Base-by-base conservation (phyloP, 495 filamentous ascomycete genomes). In the Penicillium egyptiacum region DNA sequence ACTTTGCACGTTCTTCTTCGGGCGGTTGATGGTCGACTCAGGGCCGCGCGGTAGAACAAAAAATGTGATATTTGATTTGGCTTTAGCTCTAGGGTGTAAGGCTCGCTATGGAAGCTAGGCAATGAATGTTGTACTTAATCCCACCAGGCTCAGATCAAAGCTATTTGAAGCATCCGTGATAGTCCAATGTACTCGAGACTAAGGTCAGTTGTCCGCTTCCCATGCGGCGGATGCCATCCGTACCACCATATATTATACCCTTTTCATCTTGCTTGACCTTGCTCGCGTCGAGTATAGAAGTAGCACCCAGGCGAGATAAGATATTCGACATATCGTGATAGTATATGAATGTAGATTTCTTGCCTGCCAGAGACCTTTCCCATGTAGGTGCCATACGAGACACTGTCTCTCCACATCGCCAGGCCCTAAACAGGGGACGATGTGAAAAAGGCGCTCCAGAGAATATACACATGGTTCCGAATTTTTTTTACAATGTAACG, bases 1-100 rank as follows among this genome's bases (percentile, higher is more conserved):
- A 74, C 70, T 9, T 60, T 83, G 16, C 80, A 81, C 52, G 58
- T 68, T 8, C 39, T 68, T 47, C 35, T 68, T 31, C 58, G 63
- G 0, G 66, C 66, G 0, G 41, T 68, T n/a, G 66, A 68, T 56
- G 58, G 56, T 23, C 57, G 60, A 41, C 54, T 61, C 2, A 58
- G 60, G 8, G 63, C 63, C 7, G 60, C 63, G 22, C 50, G 56
- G 23, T 68, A 58, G 26, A 3, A 5, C 2, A 20, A 22, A 11
- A 41, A 17, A 19, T 8, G 19, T 4, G 10, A 26, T 17, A 16
- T 17, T 33, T 6, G 47, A 41, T 22, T 33, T n/a, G 20, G 22
- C 9, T 22, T 23, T 3, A 20, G 8, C 35, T 55, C 5, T 35
- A 46, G 22, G 53, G 47, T 23, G 12, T 33, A 43, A 17, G 5